Evolutionary conservation across 2,329 filamentous ascomycete species (phyloP).

Genomic region (Ascochyta koolunga): DNA sequence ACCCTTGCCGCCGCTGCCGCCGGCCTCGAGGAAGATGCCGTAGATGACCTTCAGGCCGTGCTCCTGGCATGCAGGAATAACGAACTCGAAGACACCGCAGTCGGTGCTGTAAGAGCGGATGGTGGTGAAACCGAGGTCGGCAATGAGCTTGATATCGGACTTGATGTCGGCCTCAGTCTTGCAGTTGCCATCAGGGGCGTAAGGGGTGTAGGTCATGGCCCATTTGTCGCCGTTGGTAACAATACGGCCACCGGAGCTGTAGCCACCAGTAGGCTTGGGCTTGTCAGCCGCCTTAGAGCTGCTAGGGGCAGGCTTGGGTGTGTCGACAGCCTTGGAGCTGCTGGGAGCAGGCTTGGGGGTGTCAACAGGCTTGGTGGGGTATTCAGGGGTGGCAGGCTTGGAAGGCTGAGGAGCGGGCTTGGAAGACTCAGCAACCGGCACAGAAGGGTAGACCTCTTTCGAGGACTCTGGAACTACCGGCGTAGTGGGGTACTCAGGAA

Average conservation of each 20-base stretch:
- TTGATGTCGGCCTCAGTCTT: constrained; percentile 49
- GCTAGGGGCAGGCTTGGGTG: constrained; percentile 28
- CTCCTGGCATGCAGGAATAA: constrained; percentile 71
- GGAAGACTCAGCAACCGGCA: constrained; percentile 12
- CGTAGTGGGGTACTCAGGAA: constrained; percentile 2
- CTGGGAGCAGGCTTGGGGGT: constrained; percentile 22
- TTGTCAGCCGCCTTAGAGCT: constrained; percentile 29
- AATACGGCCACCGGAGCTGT: constrained; percentile 36
- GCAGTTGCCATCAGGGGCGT: constrained; percentile 51
- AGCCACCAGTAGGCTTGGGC: constrained; percentile 39
- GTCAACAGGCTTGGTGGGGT: constrained; percentile 17
- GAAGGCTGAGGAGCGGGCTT: constrained; percentile 65
- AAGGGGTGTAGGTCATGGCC: constrained; percentile 58
- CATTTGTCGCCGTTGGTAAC: constrained; percentile 54
- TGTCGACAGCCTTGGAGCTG: constrained; percentile 15
- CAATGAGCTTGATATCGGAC: constrained; percentile 51
- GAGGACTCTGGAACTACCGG: constrained; percentile 20
- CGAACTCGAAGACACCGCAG: constrained; percentile 78
- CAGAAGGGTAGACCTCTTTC: constrained; percentile 22
- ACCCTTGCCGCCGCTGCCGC: constrained; percentile 53
- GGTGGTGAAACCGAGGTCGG: constrained; percentile 63
- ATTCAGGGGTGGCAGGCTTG: constrained; percentile 2
- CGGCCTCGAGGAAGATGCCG: constrained; percentile 81
- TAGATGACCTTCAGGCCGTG: constrained; percentile 80
- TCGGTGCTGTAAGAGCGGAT: constrained; percentile 89